Evolutionary conservation across 192 early-diverging fungal genomes (phyloP), one percentile per base, ranked within the genome.

Genomic region (Backusella liffmaniae): DNA sequence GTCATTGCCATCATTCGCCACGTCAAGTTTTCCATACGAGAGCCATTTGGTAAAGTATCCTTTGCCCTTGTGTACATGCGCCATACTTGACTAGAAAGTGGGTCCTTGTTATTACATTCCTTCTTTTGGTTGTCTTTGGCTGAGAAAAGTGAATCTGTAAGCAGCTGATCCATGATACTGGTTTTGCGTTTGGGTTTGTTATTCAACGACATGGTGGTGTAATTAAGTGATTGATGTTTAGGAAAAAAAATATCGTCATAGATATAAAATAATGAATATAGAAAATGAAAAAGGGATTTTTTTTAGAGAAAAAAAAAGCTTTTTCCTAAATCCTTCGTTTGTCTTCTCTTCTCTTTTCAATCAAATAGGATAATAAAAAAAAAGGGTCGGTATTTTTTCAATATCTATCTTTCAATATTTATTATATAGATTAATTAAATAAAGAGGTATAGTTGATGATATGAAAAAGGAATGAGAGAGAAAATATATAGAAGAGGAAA

Each of bases 1-100:
- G 81, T 87, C 86, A 92, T 89, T 26, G 90, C 90, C 92, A 95
- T 93, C 81, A 94, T 88, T 30, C 95, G 80, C 95, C 95, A 96
- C 7, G 91, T 88, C 68, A 94, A 67, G 80, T 95, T 96, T 80
- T 96, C 95, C 8, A 95, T 84, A 34, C 95, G 82, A 37, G 87
- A 87, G n/a, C 94, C 95, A 53, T 94, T 88, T 10, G 92, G 92
- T 42, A 96, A 75, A 7, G 88, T 90, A 51, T 91, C 89, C 79
- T 94, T 94, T 32, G 92, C 92, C 79, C 94, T 94, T 12, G 92
- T 91, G 70, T 87, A 94, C 72, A 96, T 81, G 42, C 86, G 83
- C 95, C 95, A 96, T 8, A 91, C 79, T 59, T 93, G 82, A 71
- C 85, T 87, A 16, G 84, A 81, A 16, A 88, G 73, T 23, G 85